These are phyloP conservation scores for Blastobotrys arbuscula DNA, from an alignment of 1,139 yeast genomes.

Conservation along the genomic window DNA sequence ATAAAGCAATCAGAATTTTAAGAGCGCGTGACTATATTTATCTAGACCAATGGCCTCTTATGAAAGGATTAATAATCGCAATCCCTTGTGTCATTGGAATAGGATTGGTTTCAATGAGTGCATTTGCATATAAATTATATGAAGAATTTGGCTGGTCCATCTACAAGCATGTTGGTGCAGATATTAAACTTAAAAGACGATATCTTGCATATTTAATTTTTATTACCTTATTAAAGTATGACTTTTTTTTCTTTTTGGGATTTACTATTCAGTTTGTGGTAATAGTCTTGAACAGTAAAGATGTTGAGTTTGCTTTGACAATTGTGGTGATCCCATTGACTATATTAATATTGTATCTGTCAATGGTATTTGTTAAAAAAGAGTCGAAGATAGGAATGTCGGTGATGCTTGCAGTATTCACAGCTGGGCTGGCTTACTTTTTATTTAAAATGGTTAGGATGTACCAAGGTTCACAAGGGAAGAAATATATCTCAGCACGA, in stretches of 20 bases:
- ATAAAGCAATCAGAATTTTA: constrained; percentile 28
- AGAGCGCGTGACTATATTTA: constrained; percentile 31
- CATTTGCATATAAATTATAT: constrained; percentile 37
- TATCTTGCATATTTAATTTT: constrained; percentile 40
- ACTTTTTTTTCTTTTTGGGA: constrained; percentile 48
- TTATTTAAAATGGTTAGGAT: constrained; percentile 47
- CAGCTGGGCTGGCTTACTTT: constrained; percentile 46
- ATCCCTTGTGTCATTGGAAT: constrained; percentile 43
- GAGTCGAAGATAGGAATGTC: constrained; percentile 37
- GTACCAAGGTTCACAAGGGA: constrained; percentile 43
- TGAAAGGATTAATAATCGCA: constrained; percentile 41
- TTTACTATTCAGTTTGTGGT: constrained; percentile 51
- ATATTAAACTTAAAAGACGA: constrained; percentile 39
- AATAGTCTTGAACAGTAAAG: constrained; percentile 42
- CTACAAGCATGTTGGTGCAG: constrained; percentile 50
- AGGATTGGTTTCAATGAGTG: constrained; percentile 37
- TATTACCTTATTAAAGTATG: constrained; percentile 40
- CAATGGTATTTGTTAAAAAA: constrained; percentile 40
- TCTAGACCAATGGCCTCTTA: constrained; percentile 28
- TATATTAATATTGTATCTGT: constrained; percentile 37
- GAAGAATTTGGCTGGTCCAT: constrained; percentile 46
- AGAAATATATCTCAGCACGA: constrained; percentile 44
- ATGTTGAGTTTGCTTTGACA: constrained; percentile 47
- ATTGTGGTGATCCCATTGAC: constrained; percentile 47
- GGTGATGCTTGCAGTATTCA: constrained; percentile 35